Evolutionary conservation across 169 alveolate genomes (phyloP).

Genomic region (Babesia bigemina): DNA sequence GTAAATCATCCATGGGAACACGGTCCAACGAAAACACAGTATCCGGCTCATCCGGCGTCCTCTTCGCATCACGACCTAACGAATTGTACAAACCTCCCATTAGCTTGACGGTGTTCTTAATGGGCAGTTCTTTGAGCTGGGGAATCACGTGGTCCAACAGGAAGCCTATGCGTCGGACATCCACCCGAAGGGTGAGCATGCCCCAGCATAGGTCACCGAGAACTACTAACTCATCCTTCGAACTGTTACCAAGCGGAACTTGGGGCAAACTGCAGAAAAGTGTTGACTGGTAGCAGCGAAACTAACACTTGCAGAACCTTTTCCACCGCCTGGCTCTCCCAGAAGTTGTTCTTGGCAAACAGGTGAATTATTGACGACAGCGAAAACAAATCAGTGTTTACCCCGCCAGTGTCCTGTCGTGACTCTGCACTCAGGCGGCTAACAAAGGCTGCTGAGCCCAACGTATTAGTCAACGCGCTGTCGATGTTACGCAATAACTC

Average conservation of each 20-base stretch:
- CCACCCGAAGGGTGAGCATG: slow-evolving; percentile 12
- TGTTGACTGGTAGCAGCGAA: background rate
- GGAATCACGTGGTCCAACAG: background rate
- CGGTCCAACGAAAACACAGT: background rate
- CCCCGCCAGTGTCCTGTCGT: background rate
- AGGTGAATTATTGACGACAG: slow-evolving; percentile 19
- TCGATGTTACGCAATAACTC: slow-evolving; percentile 9
- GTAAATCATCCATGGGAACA: slow-evolving; percentile 31
- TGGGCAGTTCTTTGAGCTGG: slow-evolving; percentile 1
- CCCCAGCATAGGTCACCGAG: slow-evolving; percentile 39
- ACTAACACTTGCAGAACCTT: slow-evolving; percentile 4
- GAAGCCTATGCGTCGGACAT: background rate
- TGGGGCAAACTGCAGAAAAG: slow-evolving; percentile 1
- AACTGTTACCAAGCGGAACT: slow-evolving; percentile 10
- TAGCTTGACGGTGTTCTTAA: slow-evolving; percentile 36
- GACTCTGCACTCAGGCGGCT: background rate
- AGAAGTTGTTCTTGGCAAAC: slow-evolving; percentile 11
- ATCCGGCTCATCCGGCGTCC: background rate
- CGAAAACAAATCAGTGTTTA: slow-evolving; percentile 6
- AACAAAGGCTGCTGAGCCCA: background rate
- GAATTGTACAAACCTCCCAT: slow-evolving; percentile 30
- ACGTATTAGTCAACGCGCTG: background rate
- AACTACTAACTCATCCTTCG: slow-evolving; percentile 8
- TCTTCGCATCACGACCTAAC: background rate
- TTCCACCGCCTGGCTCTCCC: slow-evolving; percentile 2